These are phyloP conservation scores for Coelastrella sp. DNA, from an alignment of 139 green algal species.

Conservation along the genomic window DNA sequence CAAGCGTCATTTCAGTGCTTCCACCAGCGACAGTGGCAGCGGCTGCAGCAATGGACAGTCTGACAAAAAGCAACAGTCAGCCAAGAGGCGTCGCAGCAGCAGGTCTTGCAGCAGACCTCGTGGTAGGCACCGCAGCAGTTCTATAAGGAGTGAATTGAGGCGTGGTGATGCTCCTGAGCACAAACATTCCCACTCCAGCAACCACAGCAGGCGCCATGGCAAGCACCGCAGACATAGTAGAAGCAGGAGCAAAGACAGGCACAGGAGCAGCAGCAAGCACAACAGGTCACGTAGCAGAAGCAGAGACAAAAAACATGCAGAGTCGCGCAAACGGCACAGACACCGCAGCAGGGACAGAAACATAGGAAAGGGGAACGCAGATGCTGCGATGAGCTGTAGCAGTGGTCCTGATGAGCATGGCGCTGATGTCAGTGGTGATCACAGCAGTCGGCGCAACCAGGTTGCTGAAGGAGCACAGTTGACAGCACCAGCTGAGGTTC, in stretches of 20 bases:
- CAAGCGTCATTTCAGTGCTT: background rate
- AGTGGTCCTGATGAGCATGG: no score
- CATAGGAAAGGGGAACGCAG: no score
- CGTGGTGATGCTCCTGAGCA: background rate
- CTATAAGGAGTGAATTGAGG: background rate
- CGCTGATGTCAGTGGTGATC: no score
- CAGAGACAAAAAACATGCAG: background rate
- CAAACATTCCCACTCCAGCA: no score
- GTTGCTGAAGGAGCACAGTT: no score
- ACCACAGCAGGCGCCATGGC: conserved; percentile 7
- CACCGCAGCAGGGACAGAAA: background rate
- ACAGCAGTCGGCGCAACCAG: no score
- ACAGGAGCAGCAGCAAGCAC: background rate
- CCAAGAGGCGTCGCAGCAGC: background rate
- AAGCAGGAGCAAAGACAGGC: background rate
- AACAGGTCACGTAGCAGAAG: background rate
- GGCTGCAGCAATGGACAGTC: background rate
- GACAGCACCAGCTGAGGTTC: background rate
- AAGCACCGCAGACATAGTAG: background rate
- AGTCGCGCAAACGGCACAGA: background rate
- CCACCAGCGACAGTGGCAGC: background rate
- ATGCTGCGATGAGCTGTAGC: no score
- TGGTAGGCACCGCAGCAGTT: background rate
- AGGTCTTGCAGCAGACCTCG: background rate
- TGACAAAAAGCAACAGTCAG: background rate